These are phyloP conservation scores for Cymbomonas tetramitiformis DNA, from an alignment of 139 green algal species.

Conservation along the genomic window DNA sequence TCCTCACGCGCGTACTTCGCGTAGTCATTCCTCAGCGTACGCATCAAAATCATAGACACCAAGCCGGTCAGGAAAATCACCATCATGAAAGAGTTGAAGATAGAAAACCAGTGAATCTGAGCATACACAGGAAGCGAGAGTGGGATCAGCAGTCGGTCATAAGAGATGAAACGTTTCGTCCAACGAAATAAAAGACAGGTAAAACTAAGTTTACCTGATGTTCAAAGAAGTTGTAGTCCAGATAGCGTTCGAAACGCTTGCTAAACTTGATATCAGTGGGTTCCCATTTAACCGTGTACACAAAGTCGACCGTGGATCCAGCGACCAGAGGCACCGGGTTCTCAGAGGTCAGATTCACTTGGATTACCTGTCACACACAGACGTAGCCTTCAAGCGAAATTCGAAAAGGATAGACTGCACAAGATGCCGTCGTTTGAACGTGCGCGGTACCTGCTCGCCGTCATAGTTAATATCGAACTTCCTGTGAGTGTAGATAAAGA, in stretches of 20 bases:
- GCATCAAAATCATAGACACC: conserved; percentile 90
- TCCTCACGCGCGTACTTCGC: conserved; percentile 52
- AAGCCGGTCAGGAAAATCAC: conserved; percentile 92
- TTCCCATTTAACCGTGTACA: conserved; percentile 69
- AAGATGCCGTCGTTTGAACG: too few species aligned
- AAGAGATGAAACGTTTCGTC: conserved; percentile 4
- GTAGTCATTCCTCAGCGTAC: conserved; percentile 83
- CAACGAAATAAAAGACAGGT: not conserved
- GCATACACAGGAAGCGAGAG: too few species aligned
- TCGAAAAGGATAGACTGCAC: too few species aligned
- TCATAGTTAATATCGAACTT: conserved; percentile 86
- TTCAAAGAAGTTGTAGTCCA: conserved; percentile 97
- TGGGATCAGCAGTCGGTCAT: not conserved
- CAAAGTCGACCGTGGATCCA: conserved; percentile 63
- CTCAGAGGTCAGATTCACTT: conserved; percentile 83
- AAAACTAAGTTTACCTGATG: conserved; percentile 56
- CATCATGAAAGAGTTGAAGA: conserved; percentile 99
- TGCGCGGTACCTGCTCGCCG: conserved; percentile 51
- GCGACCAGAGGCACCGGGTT: conserved; percentile 39
- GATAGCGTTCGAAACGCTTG: conserved; percentile 85
- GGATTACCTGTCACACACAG: too few species aligned
- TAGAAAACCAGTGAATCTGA: conserved; percentile 97
- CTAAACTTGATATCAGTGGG: conserved; percentile 49
- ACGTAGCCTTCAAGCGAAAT: too few species aligned
- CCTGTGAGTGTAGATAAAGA: conserved; percentile 86